These are phyloP conservation scores for Tetrapisispora arboricola DNA, from an alignment of 805 yeast species.

Conservation along the genomic window DNA sequence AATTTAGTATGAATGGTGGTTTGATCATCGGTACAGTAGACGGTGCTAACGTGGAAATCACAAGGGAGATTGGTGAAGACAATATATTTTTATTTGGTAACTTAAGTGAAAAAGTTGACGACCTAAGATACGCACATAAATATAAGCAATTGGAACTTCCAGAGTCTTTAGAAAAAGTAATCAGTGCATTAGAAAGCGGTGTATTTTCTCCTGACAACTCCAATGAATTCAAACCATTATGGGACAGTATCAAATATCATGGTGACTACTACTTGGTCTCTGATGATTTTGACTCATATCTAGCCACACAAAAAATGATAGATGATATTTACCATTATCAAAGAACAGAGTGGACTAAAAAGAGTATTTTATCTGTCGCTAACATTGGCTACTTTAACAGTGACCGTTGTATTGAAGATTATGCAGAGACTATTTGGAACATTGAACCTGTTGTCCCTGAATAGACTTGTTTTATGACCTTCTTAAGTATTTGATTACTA, in stretches of 20 bases:
- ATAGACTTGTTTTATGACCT: too few relatives aligned
- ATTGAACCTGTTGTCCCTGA: slow-evolving; percentile 52
- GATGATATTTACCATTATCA: slow-evolving; percentile 58
- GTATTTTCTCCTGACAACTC: slow-evolving; percentile 53
- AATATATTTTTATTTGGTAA: slow-evolving; percentile 88
- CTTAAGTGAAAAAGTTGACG: slow-evolving; percentile 82
- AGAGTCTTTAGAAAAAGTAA: slow-evolving; percentile 49
- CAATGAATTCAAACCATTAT: slow-evolving; percentile 53
- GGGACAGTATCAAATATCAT: slow-evolving; percentile 58
- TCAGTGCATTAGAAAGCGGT: slow-evolving; percentile 56
- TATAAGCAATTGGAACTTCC: slow-evolving; percentile 48
- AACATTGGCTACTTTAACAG: slow-evolving; percentile 89
- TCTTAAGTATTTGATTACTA: too few relatives aligned
- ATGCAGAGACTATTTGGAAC: slow-evolving; percentile 89
- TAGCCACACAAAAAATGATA: slow-evolving; percentile 69
- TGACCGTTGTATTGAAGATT: slow-evolving; percentile 85
- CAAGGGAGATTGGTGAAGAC: slow-evolving; percentile 88
- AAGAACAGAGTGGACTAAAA: slow-evolving; percentile 65
- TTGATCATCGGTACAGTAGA: slow-evolving; percentile 91
- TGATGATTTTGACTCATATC: slow-evolving; percentile 81
- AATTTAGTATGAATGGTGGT: slow-evolving; percentile 90
- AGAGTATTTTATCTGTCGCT: slow-evolving; percentile 70
- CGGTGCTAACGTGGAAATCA: slow-evolving; percentile 93
- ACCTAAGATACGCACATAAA: slow-evolving; percentile 64
- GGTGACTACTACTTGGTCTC: slow-evolving; percentile 82